Conservation (phyloP, 164 flowering plant species). For the Liquidambar formosana region DNA sequence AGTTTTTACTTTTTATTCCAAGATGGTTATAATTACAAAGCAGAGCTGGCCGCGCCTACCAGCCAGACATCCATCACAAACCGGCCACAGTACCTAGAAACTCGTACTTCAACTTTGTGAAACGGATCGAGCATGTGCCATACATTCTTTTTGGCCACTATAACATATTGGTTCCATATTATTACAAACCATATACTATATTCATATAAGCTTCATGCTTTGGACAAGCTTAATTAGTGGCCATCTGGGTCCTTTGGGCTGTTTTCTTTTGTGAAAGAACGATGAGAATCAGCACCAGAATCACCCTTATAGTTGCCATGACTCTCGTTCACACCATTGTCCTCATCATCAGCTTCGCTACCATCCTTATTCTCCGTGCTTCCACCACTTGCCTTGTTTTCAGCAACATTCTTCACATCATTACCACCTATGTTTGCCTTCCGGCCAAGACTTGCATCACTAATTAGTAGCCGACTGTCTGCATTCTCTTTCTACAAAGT, state of each 20-base stretch:
- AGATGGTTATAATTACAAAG: background rate
- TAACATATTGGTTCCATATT: background rate
- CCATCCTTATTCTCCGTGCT: too few species aligned
- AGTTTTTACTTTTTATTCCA: too few species aligned
- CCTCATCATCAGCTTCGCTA: too few species aligned
- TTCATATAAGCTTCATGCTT: background rate
- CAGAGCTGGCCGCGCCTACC: background rate
- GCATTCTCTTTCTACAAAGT: background rate
- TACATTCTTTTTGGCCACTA: background rate
- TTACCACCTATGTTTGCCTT: background rate
- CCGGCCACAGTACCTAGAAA: background rate
- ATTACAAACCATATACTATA: background rate
- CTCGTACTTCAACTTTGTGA: slow-evolving; percentile 1
- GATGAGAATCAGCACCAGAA: background rate
- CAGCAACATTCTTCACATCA: background rate
- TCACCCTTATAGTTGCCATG: background rate
- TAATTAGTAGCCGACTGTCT: background rate
- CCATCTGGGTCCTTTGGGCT: too few species aligned
- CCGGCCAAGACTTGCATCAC: background rate
- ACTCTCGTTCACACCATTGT: background rate
- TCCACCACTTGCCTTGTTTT: background rate
- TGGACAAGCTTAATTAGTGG: too few species aligned
- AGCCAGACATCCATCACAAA: background rate
- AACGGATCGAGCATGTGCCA: background rate
- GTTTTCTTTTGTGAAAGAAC: too few species aligned